Conservation (phyloP, 2,329 filamentous ascomycete species). For the Diaporthe longicolla region DNA sequence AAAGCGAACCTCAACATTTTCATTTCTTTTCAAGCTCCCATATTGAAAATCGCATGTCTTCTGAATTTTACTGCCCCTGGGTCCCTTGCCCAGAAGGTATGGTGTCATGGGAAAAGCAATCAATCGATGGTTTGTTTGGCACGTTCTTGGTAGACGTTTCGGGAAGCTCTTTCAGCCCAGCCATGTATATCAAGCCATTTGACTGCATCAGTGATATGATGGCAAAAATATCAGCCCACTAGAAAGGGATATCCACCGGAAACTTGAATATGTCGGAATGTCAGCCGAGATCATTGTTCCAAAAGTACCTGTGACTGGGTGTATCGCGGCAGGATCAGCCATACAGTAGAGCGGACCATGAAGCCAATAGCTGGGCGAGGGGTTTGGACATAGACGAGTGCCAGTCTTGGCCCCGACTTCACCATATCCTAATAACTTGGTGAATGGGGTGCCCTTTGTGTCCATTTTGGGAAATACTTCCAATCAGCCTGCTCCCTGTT, state of each 20-base stretch:
- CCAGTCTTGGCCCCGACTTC: not conserved
- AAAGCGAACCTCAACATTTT: too few relatives aligned
- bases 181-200: not conserved
- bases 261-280: too few relatives aligned
- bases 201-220: too few relatives aligned
- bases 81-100: not conserved
- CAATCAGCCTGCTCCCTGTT: not conserved
- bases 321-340: not conserved
- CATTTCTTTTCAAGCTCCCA: not conserved
- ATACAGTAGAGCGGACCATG: not conserved
- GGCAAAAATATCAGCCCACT: too few relatives aligned
- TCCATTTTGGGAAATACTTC: conserved; percentile 15
- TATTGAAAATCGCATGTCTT: too few relatives aligned
- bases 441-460: not conserved
- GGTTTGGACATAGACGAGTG: not conserved
- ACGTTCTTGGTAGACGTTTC: not conserved
- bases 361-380: not conserved
- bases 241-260: too few relatives aligned
- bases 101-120: not conserved
- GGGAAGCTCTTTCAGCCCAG: conserved; percentile 1
- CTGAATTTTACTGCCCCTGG: not conserved
- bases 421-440: not conserved
- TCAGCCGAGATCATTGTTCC: not conserved
- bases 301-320: not conserved
- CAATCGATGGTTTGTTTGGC: too few relatives aligned